These are phyloP conservation scores for Trichopus zeylanicus DNA, from an alignment of 116 monocot genomes.

Conservation along the genomic window DNA sequence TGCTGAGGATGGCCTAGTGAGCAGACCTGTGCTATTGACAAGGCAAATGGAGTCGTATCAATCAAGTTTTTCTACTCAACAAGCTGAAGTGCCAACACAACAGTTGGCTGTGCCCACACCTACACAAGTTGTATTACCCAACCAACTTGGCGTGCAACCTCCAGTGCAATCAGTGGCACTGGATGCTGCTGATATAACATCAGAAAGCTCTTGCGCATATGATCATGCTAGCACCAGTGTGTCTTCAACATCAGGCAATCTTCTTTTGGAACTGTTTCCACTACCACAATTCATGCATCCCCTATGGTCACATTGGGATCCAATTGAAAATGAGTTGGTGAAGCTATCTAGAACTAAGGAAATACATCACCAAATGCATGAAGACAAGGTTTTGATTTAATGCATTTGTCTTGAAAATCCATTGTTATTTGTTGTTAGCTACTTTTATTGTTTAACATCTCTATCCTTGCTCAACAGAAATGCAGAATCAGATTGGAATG, in stretches of 20 bases:
- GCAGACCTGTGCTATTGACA: too few relatives aligned
- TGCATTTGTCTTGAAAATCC: neutral
- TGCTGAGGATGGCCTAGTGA: neutral
- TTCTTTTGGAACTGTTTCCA: neutral
- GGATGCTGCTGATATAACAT: neutral
- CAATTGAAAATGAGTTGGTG: neutral
- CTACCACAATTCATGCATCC: neutral
- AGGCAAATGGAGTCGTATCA: neutral
- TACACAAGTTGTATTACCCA: neutral
- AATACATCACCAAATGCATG: neutral
- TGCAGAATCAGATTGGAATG: neutral
- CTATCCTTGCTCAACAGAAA: neutral
- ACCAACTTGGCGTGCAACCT: neutral
- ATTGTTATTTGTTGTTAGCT: neutral
- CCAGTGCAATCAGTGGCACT: neutral
- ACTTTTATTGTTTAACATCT: neutral
- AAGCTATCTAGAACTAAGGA: neutral
- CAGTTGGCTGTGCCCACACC: too few relatives aligned
- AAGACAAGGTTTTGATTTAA: neutral
- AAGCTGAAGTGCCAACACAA: neutral
- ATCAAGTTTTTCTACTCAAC: neutral
- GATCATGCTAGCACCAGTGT: neutral
- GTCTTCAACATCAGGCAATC: neutral
- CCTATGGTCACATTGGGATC: neutral
- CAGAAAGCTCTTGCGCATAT: neutral